Percentiles rank a stretch among this genome's conserved stretches.
phyloP scores from a whole-genome alignment of 2,329 filamentous ascomycete genomes.

The Neonectria sp. region DNA sequence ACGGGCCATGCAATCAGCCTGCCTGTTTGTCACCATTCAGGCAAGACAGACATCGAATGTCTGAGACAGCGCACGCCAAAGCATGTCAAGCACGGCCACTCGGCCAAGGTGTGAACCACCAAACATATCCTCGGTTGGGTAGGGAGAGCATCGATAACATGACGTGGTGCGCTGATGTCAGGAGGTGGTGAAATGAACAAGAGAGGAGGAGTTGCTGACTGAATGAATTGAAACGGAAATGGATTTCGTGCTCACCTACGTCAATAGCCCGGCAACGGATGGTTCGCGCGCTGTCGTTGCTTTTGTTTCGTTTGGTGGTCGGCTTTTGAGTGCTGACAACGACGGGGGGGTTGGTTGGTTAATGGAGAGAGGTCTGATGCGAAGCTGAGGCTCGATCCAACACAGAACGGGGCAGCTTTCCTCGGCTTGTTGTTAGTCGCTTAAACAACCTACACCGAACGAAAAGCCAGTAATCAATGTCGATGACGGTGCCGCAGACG shows the following conservation, averaged over 20 bases:
- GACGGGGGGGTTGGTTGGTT: background rate
- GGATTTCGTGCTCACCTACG: slow-evolving; percentile 1
- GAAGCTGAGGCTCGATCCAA: background rate
- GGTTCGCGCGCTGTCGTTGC: background rate
- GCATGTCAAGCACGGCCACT: background rate
- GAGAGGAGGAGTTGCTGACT: background rate
- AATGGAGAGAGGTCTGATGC: background rate
- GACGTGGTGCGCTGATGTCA: background rate
- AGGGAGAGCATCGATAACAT: background rate
- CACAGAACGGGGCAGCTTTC: background rate
- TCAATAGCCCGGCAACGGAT: background rate
- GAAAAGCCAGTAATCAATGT: background rate
- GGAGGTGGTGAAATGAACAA: background rate
- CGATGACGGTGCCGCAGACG: background rate
- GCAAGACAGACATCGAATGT: slow-evolving; percentile 3
- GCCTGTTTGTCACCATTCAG: background rate
- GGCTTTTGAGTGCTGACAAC: background rate
- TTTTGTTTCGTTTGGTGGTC: background rate
- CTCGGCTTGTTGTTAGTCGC: background rate
- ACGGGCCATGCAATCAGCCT: background rate
- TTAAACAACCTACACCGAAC: background rate
- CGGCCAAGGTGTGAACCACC: background rate
- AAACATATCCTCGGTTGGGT: slow-evolving; percentile 11
- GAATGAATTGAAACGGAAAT: slow-evolving; percentile 3
- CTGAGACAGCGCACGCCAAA: background rate